phyloP scores from a whole-genome alignment of 345 rosid species.

The Lagerstroemia speciosa region DNA sequence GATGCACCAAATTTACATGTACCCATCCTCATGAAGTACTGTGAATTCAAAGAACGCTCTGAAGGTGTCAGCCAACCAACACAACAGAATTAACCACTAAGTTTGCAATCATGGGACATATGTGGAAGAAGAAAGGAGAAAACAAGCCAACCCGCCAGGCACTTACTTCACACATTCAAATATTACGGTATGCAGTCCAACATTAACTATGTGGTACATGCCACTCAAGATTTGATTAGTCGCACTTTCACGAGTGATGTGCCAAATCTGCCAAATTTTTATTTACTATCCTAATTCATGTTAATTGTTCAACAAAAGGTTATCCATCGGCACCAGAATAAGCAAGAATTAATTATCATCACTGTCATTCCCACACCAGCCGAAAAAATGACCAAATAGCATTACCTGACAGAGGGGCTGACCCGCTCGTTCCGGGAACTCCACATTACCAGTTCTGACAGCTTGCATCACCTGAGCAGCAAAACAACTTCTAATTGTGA shows the following conservation, averaged over 20 bases:
- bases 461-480: constrained; percentile 50
- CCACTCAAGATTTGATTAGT: background rate
- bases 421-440: constrained; percentile 69
- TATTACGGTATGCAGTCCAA: background rate
- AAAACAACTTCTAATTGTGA: background rate
- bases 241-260: background rate
- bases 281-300: background rate
- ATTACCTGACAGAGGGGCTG: constrained; percentile 82
- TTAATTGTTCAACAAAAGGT: background rate
- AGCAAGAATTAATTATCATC: background rate
- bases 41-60: constrained; percentile 20
- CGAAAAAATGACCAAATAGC: background rate
- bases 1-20: constrained; percentile 91
- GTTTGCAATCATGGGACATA: background rate
- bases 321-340: background rate
- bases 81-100: background rate
- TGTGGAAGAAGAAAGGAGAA: background rate
- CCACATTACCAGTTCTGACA: constrained; percentile 43
- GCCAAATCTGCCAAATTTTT: background rate
- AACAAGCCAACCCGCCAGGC: background rate
- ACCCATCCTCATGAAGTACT: constrained; percentile 87
- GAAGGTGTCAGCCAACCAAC: background rate
- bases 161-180: background rate
- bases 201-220: background rate
- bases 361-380: no score